Evolutionary conservation across 2,329 filamentous ascomycete genomes (phyloP).

Genomic region (Colletotrichum endophyticum): DNA sequence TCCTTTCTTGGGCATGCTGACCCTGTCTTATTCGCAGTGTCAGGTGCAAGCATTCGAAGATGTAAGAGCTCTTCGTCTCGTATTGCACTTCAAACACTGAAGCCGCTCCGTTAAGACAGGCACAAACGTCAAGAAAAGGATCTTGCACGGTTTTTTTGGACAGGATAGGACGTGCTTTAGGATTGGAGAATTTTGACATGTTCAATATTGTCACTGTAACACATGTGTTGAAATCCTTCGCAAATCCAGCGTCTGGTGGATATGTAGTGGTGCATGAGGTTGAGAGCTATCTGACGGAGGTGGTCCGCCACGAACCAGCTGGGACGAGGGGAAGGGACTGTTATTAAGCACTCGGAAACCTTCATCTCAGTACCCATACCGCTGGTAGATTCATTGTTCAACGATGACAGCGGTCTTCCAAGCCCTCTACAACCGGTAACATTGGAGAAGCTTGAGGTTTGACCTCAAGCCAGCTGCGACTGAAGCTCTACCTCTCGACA

Average conservation of each 20-base stretch:
- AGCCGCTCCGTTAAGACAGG: background rate
- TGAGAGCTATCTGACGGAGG: background rate
- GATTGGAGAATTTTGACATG: background rate
- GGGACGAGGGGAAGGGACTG: background rate
- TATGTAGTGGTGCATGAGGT: background rate
- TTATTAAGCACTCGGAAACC: no score
- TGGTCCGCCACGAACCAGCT: background rate
- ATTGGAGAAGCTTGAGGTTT: accelerated
- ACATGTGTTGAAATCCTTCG: background rate
- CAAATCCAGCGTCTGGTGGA: background rate
- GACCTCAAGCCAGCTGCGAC: accelerated
- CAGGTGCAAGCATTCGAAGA: background rate
- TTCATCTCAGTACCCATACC: accelerated
- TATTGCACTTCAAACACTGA: background rate
- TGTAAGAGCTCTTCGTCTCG: background rate
- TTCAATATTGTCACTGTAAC: background rate
- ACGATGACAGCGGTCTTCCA: accelerated
- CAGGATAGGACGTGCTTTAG: accelerated
- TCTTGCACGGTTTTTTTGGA: background rate
- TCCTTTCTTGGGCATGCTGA: background rate
- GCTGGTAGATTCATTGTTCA: background rate
- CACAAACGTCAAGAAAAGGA: background rate
- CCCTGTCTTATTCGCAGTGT: background rate
- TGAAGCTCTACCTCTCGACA: background rate
- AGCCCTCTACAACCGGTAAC: accelerated